Percentiles rank a stretch among this genome's conserved stretches.
Evolutionary conservation across 192 early-diverging fungal genomes (phyloP).

Genomic region (Mortierella alpina): DNA sequence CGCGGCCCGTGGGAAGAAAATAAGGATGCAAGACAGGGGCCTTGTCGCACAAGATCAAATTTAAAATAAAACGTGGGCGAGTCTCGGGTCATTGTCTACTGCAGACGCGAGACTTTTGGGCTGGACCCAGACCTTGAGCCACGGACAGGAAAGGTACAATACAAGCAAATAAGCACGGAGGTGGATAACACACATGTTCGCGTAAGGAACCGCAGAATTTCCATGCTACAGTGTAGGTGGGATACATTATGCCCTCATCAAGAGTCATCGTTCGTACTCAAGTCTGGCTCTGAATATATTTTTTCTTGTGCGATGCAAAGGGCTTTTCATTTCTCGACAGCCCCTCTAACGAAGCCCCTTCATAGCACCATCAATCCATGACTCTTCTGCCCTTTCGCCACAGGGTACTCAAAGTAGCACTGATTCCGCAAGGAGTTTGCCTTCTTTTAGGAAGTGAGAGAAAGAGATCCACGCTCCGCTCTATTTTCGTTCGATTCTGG

Average conservation of each 20-base stretch:
- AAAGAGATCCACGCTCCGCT: conserved; percentile 6
- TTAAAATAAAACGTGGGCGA: too few relatives aligned
- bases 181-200: too few relatives aligned
- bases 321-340: not conserved
- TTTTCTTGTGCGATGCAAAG: not conserved
- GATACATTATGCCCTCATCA: too few relatives aligned
- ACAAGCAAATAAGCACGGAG: too few relatives aligned
- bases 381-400: conserved; percentile 7
- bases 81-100: too few relatives aligned
- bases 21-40: not conserved
- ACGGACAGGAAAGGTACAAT: too few relatives aligned
- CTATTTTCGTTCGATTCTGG: not conserved
- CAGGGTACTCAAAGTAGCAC: too few relatives aligned
- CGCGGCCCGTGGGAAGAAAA: not conserved
- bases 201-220: too few relatives aligned
- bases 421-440: not conserved
- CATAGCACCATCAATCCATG: not conserved
- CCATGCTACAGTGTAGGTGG: too few relatives aligned
- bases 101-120: too few relatives aligned
- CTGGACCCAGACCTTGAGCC: too few relatives aligned
- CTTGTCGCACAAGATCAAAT: not conserved
- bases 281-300: not conserved
- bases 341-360: not conserved
- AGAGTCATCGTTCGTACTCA: too few relatives aligned
- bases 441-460: conserved; percentile 1